Evolutionary conservation across 495 filamentous ascomycete species (phyloP).

Genomic region (Xylaria palmicola): DNA sequence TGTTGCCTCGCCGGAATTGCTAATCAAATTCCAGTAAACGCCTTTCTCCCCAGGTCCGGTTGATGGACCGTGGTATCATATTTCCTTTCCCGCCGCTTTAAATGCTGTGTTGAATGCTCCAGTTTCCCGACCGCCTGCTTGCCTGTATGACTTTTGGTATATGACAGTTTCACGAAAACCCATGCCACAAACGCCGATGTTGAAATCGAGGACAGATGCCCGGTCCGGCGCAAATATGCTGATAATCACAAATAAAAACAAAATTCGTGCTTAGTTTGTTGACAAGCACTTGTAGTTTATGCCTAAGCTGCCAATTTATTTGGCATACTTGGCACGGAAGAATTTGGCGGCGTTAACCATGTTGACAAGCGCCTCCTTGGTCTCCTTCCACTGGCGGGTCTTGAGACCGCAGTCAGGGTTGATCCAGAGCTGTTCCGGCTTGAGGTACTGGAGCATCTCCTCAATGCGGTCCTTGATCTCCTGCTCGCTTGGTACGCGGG

Average conservation of each 20-base stretch:
- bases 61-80: conserved; percentile 42
- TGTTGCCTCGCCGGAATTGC: conserved; percentile 22
- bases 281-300: background rate
- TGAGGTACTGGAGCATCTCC: conserved; percentile 95
- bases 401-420: conserved; percentile 99
- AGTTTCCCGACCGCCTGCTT: conserved; percentile 36
- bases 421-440: conserved; percentile 95
- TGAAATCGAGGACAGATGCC: conserved; percentile 40
- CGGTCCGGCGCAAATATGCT: conserved; percentile 14
- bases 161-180: conserved; percentile 32
- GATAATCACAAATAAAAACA: background rate
- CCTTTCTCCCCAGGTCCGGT: conserved; percentile 40
- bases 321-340: conserved; percentile 84
- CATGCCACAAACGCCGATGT: conserved; percentile 48
- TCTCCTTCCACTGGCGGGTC: conserved; percentile 95
- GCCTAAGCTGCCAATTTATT: conserved; percentile 36
- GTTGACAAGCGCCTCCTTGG: conserved; percentile 86
- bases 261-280: background rate
- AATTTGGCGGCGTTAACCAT: conserved; percentile 95
- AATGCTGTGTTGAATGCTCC: conserved; percentile 37
- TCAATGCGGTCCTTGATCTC: conserved; percentile 96
- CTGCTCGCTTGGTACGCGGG: conserved; percentile 88
- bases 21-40: conserved; percentile 30
- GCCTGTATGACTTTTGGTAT: conserved; percentile 33
- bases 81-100: conserved; percentile 31